phyloP scores from a whole-genome alignment of 257 asterid genomes.

The Datura wrightii region DNA sequence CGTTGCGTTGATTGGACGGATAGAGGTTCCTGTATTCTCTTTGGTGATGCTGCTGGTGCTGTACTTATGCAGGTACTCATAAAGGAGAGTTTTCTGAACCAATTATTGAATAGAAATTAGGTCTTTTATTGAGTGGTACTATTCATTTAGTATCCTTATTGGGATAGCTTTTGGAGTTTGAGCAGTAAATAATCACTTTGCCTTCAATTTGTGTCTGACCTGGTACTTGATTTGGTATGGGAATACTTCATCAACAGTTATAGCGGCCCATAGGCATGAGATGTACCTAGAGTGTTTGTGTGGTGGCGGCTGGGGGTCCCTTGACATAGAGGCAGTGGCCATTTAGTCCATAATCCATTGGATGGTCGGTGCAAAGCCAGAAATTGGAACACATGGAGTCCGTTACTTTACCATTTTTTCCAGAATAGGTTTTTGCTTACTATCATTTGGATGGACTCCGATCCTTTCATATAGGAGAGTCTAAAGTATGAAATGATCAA shows the following conservation, averaged over 20 bases:
- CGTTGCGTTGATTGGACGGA: conserved; percentile 93
- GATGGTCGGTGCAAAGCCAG: background rate
- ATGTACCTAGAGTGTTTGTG: background rate
- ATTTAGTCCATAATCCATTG: background rate
- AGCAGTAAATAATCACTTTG: too few relatives aligned
- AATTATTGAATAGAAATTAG: background rate
- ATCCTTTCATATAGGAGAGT: background rate
- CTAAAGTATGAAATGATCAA: background rate
- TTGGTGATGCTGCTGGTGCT: conserved; percentile 98
- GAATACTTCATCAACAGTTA: background rate
- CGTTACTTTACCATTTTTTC: background rate
- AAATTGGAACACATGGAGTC: background rate
- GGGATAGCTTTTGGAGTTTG: too few relatives aligned
- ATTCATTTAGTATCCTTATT: too few relatives aligned
- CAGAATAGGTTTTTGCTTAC: background rate
- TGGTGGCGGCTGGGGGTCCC: too few relatives aligned
- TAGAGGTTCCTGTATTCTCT: conserved; percentile 94
- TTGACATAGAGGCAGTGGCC: background rate
- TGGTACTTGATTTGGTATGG: background rate
- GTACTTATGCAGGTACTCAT: conserved; percentile 74
- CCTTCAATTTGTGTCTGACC: background rate
- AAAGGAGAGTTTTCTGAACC: background rate
- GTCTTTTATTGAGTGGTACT: background rate
- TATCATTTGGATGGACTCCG: background rate
- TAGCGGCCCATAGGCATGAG: background rate